These are phyloP conservation scores for Solanum ossicruentum DNA, from an alignment of 257 asterid species.

Conservation along the genomic window DNA sequence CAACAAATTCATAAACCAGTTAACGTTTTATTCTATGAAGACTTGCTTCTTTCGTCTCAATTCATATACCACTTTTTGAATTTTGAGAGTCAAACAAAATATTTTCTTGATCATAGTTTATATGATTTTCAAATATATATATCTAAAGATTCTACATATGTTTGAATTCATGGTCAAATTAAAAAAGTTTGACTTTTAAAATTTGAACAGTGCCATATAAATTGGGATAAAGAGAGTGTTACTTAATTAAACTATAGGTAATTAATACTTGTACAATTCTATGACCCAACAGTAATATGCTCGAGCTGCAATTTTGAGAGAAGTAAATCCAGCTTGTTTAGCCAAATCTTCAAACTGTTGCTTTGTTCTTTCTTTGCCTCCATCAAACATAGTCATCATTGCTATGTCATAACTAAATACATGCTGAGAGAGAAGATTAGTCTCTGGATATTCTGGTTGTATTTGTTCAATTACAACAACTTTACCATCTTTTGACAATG, in stretches of 20 bases:
- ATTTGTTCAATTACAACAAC: constrained; percentile 4
- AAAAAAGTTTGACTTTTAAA: too few species aligned
- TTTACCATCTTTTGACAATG: constrained; percentile 10
- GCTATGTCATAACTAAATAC: not conserved
- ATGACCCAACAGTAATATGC: not conserved
- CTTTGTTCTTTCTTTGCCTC: constrained; percentile 15
- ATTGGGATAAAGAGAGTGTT: not conserved
- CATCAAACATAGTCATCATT: constrained; percentile 9
- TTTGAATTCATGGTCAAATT: too few species aligned
- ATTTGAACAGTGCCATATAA: too few species aligned
- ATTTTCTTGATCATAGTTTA: too few species aligned
- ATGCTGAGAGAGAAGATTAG: not conserved
- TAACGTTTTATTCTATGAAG: too few species aligned
- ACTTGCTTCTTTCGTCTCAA: too few species aligned
- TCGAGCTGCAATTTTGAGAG: not conserved
- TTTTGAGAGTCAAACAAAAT: too few species aligned
- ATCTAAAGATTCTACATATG: too few species aligned
- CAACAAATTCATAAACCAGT: too few species aligned
- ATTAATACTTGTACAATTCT: not conserved
- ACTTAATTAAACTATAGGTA: too few species aligned
- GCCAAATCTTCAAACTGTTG: constrained; percentile 7
- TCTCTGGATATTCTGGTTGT: constrained; percentile 4
- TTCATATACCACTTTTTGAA: too few species aligned
- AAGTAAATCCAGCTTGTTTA: constrained; percentile 6
- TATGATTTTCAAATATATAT: too few species aligned